phyloP scores from a whole-genome alignment of 352 stramenopile genomes.

The Hyphochytrium catenoides region DNA sequence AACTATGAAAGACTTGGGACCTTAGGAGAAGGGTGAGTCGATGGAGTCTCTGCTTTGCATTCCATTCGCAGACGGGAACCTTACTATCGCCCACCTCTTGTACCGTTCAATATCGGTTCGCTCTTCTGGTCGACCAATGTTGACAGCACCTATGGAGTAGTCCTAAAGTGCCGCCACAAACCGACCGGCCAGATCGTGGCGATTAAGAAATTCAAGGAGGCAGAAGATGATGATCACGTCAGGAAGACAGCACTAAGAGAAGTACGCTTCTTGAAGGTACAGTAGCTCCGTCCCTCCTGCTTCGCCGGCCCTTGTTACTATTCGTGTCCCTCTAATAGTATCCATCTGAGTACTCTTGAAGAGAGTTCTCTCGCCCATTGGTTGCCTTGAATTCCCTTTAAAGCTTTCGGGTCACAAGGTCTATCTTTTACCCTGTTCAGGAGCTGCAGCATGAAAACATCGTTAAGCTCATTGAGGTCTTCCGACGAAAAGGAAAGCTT shows the following conservation, averaged over 20 bases:
- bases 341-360: slow-evolving; percentile 6
- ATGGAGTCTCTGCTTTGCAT: not conserved
- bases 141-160: slow-evolving; percentile 44
- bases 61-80: too few relatives aligned
- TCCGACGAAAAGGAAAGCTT: slow-evolving; percentile 50
- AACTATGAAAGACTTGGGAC: slow-evolving; percentile 64
- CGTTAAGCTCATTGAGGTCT: slow-evolving; percentile 54
- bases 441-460: slow-evolving; percentile 65
- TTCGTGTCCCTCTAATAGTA: not conserved
- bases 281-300: too few relatives aligned
- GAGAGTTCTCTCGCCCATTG: too few relatives aligned
- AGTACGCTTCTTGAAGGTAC: slow-evolving; percentile 45
- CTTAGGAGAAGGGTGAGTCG: slow-evolving; percentile 48
- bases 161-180: slow-evolving; percentile 60
- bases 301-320: not conserved
- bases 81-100: too few relatives aligned
- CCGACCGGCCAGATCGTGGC: slow-evolving; percentile 51
- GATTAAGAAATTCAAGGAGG: slow-evolving; percentile 76
- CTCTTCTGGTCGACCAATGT: not conserved
- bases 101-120: not conserved
- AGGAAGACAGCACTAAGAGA: slow-evolving; percentile 58
- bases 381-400: too few relatives aligned
- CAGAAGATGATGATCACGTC: slow-evolving; percentile 62
- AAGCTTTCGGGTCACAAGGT: too few relatives aligned
- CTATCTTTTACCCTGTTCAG: slow-evolving; percentile 7